A percentile compares a stretch with the other conserved stretches of the same genome.
Conservation (phyloP, 345 rosid species). For the Eucalyptus cladocalyx region DNA sequence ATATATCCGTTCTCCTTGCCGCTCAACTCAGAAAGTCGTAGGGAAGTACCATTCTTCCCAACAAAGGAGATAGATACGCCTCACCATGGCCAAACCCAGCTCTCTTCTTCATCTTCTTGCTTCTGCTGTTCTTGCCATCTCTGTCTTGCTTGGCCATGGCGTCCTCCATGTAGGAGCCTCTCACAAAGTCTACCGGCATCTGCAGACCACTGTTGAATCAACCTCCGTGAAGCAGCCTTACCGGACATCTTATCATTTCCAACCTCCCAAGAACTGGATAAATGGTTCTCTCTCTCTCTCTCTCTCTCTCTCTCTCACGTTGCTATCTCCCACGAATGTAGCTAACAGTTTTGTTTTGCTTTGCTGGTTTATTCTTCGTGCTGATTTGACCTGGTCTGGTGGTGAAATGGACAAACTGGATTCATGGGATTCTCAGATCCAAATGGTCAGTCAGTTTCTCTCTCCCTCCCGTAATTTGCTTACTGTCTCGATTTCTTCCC, state of each 20-base stretch:
- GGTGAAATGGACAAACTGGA: neutral
- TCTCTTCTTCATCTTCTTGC: neutral
- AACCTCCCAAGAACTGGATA: slow-evolving; percentile 69
- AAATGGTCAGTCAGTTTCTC: slow-evolving; percentile 9
- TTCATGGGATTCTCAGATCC: slow-evolving; percentile 5
- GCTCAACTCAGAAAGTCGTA: neutral
- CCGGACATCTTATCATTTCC: slow-evolving; percentile 62
- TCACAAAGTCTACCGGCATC: neutral
- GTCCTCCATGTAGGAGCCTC: slow-evolving; percentile 18
- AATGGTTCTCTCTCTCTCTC: slow-evolving; percentile 24
- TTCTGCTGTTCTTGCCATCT: neutral
- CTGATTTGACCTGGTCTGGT: neutral
- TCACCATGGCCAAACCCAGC: neutral
- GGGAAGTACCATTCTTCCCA: neutral
- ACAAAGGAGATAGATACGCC: neutral
- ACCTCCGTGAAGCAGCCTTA: slow-evolving; percentile 34
- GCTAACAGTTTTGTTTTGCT: neutral
- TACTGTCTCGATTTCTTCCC: neutral
- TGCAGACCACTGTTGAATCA: neutral
- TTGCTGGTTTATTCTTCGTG: neutral
- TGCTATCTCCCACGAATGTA: neutral
- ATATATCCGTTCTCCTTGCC: neutral
- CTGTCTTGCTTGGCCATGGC: slow-evolving; percentile 6
- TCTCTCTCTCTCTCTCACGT: neutral
- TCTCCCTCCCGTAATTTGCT: neutral